Conservation (phyloP, 140 eudicot genomes). For the Eryngium alpinum region DNA sequence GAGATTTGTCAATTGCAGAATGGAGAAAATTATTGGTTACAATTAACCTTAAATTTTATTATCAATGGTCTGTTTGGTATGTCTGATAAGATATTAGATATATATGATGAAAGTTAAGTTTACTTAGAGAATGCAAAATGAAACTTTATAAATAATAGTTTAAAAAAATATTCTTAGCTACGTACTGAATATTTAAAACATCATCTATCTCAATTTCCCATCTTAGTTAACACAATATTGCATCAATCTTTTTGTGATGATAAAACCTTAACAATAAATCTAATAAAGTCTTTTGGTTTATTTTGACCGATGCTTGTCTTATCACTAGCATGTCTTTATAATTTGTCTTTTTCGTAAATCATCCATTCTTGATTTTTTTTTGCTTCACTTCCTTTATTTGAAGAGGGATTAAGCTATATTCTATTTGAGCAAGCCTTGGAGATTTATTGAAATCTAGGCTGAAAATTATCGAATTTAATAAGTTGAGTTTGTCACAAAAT, state of each 20-base stretch:
- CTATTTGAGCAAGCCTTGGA: not conserved
- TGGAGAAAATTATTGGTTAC: not conserved
- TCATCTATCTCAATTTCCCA: not conserved
- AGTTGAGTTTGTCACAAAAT: not conserved
- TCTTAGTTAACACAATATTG: not conserved
- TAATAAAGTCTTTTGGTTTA: too few relatives aligned
- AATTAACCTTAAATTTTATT: not conserved
- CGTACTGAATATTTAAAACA: not conserved
- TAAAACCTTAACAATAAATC: too few relatives aligned
- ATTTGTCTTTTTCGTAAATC: not conserved
- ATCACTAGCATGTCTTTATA: too few relatives aligned
- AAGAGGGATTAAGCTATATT: not conserved
- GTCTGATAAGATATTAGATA: not conserved
- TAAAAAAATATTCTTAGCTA: not conserved
- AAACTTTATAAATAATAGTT: not conserved
- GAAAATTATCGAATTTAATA: too few relatives aligned
- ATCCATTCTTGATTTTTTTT: not conserved
- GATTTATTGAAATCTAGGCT: too few relatives aligned
- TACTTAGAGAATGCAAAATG: not conserved
- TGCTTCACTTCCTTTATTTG: not conserved
- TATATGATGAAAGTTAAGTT: not conserved
- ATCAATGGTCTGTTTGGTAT: not conserved
- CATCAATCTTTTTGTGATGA: not conserved
- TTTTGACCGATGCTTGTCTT: too few relatives aligned
- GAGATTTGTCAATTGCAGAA: not conserved